phyloP scores from a whole-genome alignment of 495 filamentous ascomycete genomes.

The Penicillium waksmanii region DNA sequence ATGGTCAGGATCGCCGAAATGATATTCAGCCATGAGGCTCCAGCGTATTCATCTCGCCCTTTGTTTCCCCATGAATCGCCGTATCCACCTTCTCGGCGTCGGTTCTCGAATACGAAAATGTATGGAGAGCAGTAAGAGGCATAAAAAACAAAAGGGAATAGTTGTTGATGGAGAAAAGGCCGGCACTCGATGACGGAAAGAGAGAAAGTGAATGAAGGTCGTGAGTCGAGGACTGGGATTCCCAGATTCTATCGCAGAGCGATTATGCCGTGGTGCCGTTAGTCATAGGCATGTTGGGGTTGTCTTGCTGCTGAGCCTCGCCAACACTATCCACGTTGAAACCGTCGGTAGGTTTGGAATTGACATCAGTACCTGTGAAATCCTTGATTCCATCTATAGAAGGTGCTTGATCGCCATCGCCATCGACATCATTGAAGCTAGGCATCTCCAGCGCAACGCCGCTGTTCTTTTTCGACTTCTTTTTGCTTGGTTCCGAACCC shows the following conservation, averaged over 20 bases:
- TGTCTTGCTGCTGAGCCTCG: conserved; percentile 21
- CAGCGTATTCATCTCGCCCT: neutral
- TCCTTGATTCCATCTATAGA: conserved; percentile 28
- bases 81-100: neutral
- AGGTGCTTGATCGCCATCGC: conserved; percentile 31
- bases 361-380: conserved; percentile 20
- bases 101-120: neutral
- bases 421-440: conserved; percentile 34
- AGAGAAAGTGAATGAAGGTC: neutral
- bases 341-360: conserved; percentile 26
- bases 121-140: neutral
- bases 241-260: neutral
- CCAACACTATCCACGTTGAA: conserved; percentile 15
- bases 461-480: conserved; percentile 53
- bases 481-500: conserved; percentile 47
- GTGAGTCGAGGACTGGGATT: neutral
- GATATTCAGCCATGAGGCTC: neutral
- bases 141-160: neutral
- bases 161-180: neutral
- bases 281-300: conserved; percentile 26
- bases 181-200: neutral
- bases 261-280: conserved; percentile 38
- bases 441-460: conserved; percentile 36
- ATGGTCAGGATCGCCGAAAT: neutral
- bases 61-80: neutral